Evolutionary conservation across 352 stramenopile species (phyloP), one percentile per base, ranked within the genome.

Genomic region (Globisporangium canariense): DNA sequence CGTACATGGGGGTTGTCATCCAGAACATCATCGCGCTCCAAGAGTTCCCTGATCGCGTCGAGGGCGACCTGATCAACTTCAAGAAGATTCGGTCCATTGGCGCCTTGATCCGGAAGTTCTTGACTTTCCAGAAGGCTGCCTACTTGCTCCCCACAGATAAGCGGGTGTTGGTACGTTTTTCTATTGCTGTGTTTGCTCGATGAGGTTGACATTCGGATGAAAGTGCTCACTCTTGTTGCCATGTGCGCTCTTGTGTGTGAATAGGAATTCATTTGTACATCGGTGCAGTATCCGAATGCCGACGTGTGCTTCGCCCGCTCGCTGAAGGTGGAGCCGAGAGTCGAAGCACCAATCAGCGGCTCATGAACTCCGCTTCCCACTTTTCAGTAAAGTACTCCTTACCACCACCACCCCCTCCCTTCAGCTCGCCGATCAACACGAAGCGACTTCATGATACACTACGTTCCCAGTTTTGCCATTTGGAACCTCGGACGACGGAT

Each of bases 81-180:
- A 94, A 94, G 58, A 96, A 96, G 78, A 90, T 94, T 60, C 84
- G 87, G 34, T 78, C 86, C 38, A 88, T 92, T 40, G 74, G 82
- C 4, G 68, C 32, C 34, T 69, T 95, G 16, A 81, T 94, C 20
- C 74, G 79, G 16, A 68, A 69, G 20, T 79, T 91, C 32, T 49
- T 89, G 43, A 75, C 73, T 2, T 88, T 88, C 64, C 85, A 94
- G 70, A 81, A 86, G 36, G 84, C 81, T 53, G 83, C 88, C 28
- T 96, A 96, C 59, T 75, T 96, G 49, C 64, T 96, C 34, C 77
- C 81, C 16, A 85, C 79, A 4, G 74, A 96, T 45, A 93, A 93
- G 56, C 86, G 88, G 7, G 74, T 96, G 22, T 59, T 96, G 81
- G 87, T 96, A 77, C 56, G 78, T 68, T 6, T 34, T 30, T 18